Conservation (phyloP, 129 eudicot genomes). For the Flaveria robusta region DNA sequence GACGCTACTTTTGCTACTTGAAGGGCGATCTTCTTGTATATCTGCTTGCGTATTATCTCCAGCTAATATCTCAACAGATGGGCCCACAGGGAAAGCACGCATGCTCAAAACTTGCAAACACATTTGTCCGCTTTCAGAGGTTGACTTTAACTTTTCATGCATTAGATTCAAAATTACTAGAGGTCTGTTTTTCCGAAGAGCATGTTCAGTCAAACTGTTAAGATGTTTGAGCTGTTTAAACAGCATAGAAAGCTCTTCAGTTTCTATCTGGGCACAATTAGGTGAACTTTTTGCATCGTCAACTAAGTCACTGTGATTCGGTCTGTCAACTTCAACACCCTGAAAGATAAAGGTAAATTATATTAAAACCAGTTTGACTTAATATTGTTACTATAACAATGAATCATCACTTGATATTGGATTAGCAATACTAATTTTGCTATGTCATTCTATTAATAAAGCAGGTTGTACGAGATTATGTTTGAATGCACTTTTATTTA, state of each 20-base stretch:
- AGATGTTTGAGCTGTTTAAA: conserved; percentile 62
- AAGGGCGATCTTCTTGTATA: conserved; percentile 44
- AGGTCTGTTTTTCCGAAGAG: conserved; percentile 79
- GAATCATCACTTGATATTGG: background rate
- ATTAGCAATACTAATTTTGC: background rate
- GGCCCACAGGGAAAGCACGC: conserved; percentile 58
- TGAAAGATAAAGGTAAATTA: conserved; percentile 25
- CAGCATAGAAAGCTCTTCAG: conserved; percentile 52
- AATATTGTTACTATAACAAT: background rate
- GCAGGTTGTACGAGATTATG: background rate
- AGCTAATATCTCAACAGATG: conserved; percentile 44
- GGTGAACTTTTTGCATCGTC: conserved; percentile 43
- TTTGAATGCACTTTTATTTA: background rate
- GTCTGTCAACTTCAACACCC: conserved; percentile 79
- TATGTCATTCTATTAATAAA: background rate
- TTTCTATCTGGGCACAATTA: conserved; percentile 31
- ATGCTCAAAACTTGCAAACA: conserved; percentile 66
- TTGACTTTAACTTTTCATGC: conserved; percentile 53
- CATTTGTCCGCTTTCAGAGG: conserved; percentile 54
- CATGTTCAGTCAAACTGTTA: conserved; percentile 63
- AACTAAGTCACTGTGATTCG: conserved; percentile 30
- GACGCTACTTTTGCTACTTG: conserved; percentile 42
- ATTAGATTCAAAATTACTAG: conserved; percentile 54
- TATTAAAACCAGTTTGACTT: background rate
- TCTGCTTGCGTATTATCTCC: conserved; percentile 46